Conservation (phyloP, 176 grass and related monocot species). For the Lolium rigidum region DNA sequence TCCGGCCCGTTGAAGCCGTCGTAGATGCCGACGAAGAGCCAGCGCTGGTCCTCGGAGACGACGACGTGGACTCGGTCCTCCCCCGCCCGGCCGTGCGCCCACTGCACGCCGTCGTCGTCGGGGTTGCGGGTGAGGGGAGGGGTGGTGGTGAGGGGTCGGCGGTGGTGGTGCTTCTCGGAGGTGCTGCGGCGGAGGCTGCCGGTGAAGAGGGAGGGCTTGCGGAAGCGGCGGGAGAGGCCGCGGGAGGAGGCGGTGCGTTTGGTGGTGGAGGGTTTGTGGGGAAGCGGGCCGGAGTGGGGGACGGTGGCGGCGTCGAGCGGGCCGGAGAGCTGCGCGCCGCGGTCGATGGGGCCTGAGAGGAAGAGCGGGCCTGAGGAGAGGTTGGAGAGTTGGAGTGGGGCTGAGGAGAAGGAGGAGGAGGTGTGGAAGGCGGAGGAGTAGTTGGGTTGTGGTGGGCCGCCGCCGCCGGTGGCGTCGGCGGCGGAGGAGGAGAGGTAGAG, state of each 20-base stretch:
- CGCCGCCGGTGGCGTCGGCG: slow-evolving; percentile 27
- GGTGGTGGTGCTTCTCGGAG: slow-evolving; percentile 68
- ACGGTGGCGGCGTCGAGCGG: slow-evolving; percentile 68
- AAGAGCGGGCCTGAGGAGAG: slow-evolving; percentile 53
- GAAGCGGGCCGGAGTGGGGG: slow-evolving; percentile 81
- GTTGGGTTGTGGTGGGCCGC: slow-evolving; percentile 12
- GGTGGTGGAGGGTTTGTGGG: slow-evolving; percentile 37
- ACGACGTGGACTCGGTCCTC: slow-evolving; percentile 93
- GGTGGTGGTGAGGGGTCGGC: slow-evolving; percentile 57
- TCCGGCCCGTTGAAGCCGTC: slow-evolving; percentile 95
- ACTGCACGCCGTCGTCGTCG: slow-evolving; percentile 66
- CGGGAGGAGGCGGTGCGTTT: slow-evolving; percentile 49
- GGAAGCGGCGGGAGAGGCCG: slow-evolving; percentile 55
- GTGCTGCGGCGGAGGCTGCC: slow-evolving; percentile 62
- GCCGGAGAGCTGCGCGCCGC: slow-evolving; percentile 71
- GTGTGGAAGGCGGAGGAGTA: slow-evolving; percentile 59
- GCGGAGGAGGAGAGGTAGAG: slow-evolving; percentile 60
- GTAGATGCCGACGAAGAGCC: slow-evolving; percentile 96
- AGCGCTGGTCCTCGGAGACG: slow-evolving; percentile 87
- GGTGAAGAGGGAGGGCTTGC: slow-evolving; percentile 56
- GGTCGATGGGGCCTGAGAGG: slow-evolving; percentile 78
- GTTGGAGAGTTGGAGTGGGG: slow-evolving; percentile 74
- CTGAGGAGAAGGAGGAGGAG: slow-evolving; percentile 68
- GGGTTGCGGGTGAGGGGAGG: slow-evolving; percentile 30
- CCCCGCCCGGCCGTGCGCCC: slow-evolving; percentile 88